Evolutionary conservation across 345 rosid genomes (phyloP).

Genomic region (Melastoma malabathricum): DNA sequence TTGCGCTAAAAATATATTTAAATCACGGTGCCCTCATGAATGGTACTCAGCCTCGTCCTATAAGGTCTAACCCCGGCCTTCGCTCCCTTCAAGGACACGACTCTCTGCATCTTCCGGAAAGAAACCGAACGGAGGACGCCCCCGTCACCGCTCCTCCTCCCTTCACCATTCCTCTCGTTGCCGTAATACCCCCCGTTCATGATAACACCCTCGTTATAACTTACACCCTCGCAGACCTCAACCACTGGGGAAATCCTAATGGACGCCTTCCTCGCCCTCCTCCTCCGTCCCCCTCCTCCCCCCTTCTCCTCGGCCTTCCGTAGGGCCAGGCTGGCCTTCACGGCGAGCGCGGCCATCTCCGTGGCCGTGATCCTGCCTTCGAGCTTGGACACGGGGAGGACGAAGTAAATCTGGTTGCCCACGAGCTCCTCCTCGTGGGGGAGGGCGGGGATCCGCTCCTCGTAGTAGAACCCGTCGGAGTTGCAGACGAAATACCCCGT

Average conservation of each 20-base stretch:
- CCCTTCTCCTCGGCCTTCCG: slow-evolving; percentile 20
- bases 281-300: slow-evolving; percentile 15
- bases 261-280: slow-evolving; percentile 8
- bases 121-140: slow-evolving; percentile 42
- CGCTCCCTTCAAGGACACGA: slow-evolving; percentile 42
- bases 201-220: not conserved
- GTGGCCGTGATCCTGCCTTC: slow-evolving; percentile 42
- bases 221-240: slow-evolving; percentile 1
- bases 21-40: slow-evolving; percentile 54
- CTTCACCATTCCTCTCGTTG: not conserved
- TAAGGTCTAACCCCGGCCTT: slow-evolving; percentile 72
- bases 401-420: slow-evolving; percentile 52
- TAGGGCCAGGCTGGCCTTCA: slow-evolving; percentile 75
- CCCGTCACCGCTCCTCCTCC: not conserved
- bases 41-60: slow-evolving; percentile 48
- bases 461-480: slow-evolving; percentile 50
- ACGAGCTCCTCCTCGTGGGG: slow-evolving; percentile 20
- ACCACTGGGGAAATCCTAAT: slow-evolving; percentile 42
- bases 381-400: slow-evolving; percentile 62
- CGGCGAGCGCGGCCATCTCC: slow-evolving; percentile 91
- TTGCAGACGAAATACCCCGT: slow-evolving; percentile 42
- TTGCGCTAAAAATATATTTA: slow-evolving; percentile 8
- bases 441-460: slow-evolving; percentile 52
- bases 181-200: not conserved
- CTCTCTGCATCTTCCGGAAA: slow-evolving; percentile 37